Conservation (phyloP, 495 filamentous ascomycete species). For the Talaromyces stipitatus region DNA sequence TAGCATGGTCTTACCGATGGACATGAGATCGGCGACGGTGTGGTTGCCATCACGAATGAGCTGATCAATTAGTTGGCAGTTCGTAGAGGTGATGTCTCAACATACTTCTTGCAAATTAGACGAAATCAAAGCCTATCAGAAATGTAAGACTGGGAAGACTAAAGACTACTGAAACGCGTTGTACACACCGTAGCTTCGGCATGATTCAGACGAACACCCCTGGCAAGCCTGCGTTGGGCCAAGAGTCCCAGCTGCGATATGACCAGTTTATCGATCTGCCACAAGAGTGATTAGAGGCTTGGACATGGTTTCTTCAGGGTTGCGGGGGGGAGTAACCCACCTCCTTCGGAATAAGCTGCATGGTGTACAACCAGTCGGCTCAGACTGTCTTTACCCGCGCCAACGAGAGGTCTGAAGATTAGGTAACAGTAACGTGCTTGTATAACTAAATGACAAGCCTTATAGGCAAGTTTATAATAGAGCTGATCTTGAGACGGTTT, state of each 20-base stretch:
- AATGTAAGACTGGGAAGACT: neutral
- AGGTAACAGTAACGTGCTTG: neutral
- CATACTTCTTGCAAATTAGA: slow-evolving; percentile 80
- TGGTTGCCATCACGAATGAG: slow-evolving; percentile 96
- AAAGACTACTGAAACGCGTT: no score
- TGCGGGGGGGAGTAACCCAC: no score
- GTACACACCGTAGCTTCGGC: slow-evolving; percentile 71
- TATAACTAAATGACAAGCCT: neutral
- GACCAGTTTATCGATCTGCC: slow-evolving; percentile 89
- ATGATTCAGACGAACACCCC: slow-evolving; percentile 87
- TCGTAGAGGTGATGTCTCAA: neutral
- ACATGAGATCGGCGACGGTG: slow-evolving; percentile 88
- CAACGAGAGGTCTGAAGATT: neutral
- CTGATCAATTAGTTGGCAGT: slow-evolving; percentile 21
- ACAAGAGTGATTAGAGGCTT: neutral
- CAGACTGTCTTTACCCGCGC: neutral
- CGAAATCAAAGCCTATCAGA: slow-evolving; percentile 77
- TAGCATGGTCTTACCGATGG: slow-evolving; percentile 82
- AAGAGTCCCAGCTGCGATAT: slow-evolving; percentile 85
- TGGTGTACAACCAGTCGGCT: slow-evolving; percentile 20
- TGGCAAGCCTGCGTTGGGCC: slow-evolving; percentile 81
- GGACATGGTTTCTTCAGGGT: no score
- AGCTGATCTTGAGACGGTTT: neutral
- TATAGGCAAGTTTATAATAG: neutral
- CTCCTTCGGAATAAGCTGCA: slow-evolving; percentile 87